Percentiles rank a stretch among this genome's conserved stretches.
Conservation (phyloP, 1,284 basidiomycete species). For the Trichosporon coremiiforme region DNA sequence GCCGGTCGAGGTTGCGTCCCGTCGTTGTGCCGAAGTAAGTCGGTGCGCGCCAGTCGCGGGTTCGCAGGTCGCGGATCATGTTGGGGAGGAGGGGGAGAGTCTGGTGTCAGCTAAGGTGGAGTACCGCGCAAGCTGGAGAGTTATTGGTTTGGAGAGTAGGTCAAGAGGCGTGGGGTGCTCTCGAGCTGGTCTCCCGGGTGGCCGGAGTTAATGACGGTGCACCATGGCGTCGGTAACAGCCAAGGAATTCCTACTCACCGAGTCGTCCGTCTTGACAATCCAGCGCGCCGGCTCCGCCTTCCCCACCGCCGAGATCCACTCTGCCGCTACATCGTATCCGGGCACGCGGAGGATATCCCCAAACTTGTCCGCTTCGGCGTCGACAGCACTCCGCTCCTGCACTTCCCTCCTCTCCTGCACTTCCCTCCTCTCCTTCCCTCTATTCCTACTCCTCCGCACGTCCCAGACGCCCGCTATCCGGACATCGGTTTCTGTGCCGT, state of each 20-base stretch:
- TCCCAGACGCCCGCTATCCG: background rate
- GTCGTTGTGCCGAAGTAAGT: constrained; percentile 38
- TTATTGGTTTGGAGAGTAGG: no score
- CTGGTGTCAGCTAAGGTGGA: constrained; percentile 25
- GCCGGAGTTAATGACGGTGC: no score
- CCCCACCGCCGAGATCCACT: constrained; percentile 44
- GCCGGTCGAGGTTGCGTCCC: constrained; percentile 29
- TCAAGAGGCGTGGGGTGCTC: no score
- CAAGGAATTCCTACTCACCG: background rate
- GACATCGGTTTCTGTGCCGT: background rate
- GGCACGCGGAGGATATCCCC: constrained; percentile 35
- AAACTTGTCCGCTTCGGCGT: constrained; percentile 30
- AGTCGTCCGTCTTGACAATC: constrained; percentile 27
- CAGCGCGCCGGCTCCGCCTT: constrained; percentile 21
- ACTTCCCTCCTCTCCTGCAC: constrained; percentile 24
- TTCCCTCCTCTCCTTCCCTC: no score
- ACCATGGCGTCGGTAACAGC: background rate
- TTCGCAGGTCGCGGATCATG: constrained; percentile 33
- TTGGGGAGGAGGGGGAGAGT: constrained; percentile 36
- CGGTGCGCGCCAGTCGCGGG: constrained; percentile 27
- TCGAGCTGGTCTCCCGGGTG: no score
- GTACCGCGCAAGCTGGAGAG: no score
- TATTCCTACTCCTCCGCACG: background rate
- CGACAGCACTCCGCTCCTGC: constrained; percentile 29
- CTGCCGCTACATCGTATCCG: constrained; percentile 23